These are phyloP conservation scores for Stereocaulon alpinum DNA, from an alignment of 495 filamentous ascomycete genomes.

Conservation along the genomic window DNA sequence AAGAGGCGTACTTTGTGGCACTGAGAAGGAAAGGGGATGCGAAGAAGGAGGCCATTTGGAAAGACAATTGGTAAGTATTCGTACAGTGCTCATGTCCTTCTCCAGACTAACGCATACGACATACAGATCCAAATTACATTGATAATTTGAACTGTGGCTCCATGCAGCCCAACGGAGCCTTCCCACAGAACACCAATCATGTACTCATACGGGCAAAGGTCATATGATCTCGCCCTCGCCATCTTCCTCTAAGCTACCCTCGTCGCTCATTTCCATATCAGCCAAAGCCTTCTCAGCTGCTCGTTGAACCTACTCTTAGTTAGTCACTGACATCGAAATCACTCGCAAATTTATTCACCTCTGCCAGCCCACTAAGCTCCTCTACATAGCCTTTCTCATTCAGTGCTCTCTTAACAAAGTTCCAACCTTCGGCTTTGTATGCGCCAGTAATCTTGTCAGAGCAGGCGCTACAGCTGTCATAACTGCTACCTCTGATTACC, in stretches of 20 bases:
- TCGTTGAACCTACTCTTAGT: constrained; percentile 49
- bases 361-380: constrained; percentile 80
- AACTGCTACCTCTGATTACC: constrained; percentile 67
- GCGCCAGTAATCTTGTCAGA: constrained; percentile 61
- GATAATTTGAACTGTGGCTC: too few species aligned
- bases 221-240: constrained; percentile 29
- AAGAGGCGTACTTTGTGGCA: constrained; percentile 78
- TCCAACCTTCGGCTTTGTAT: constrained; percentile 69
- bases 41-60: constrained; percentile 30
- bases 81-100: not conserved
- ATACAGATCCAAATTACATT: not conserved
- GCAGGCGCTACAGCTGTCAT: constrained; percentile 88
- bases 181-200: constrained; percentile 1
- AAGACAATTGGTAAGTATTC: constrained; percentile 12
- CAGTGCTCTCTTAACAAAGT: constrained; percentile 78
- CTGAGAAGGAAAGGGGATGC: constrained; percentile 46
- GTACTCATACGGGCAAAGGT: not conserved
- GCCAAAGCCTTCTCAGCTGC: constrained; percentile 58
- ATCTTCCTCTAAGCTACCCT: constrained; percentile 37
- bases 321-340: constrained; percentile 16
- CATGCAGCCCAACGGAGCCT: too few species aligned
- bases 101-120: not conserved
- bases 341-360: constrained; percentile 42
- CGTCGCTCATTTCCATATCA: constrained; percentile 53
- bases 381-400: constrained; percentile 80